Conservation (phyloP, 2,329 filamentous ascomycete genomes). For the Helicocarpus griseus region DNA sequence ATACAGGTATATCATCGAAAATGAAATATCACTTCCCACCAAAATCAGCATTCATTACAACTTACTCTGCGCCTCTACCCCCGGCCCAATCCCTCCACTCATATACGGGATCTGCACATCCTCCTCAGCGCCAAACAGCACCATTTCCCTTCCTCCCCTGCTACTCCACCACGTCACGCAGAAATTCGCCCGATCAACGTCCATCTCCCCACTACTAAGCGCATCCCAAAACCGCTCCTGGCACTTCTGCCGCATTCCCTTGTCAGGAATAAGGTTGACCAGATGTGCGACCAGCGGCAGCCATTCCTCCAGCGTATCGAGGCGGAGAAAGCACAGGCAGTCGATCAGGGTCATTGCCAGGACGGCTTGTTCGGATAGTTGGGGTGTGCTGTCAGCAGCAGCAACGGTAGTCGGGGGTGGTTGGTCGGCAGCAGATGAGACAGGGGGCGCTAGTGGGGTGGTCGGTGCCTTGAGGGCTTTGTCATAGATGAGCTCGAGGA, state of each 20-base stretch:
- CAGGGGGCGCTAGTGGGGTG: constrained; percentile 31
- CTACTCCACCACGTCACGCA: constrained; percentile 82
- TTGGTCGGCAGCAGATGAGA: constrained; percentile 10
- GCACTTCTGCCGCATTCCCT: constrained; percentile 52
- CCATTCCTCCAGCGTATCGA: constrained; percentile 69
- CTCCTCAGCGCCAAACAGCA: constrained; percentile 37
- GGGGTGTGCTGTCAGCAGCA: constrained; percentile 15
- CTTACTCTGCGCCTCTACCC: constrained; percentile 35
- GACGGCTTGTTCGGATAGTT: constrained; percentile 67
- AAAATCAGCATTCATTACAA: constrained; percentile 27
- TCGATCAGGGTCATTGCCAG: constrained; percentile 70
- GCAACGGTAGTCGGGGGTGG: constrained; percentile 23
- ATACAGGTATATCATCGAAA: too few relatives aligned
- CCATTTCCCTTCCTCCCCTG: constrained; percentile 48
- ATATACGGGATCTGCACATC: constrained; percentile 37
- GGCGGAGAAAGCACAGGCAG: constrained; percentile 62
- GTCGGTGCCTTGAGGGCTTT: constrained; percentile 50
- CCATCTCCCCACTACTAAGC: constrained; percentile 73
- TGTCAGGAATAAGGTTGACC: constrained; percentile 54
- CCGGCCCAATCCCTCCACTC: constrained; percentile 43
- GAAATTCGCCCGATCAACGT: constrained; percentile 68
- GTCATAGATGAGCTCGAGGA: constrained; percentile 68
- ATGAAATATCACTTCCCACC: neutral
- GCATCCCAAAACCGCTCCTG: constrained; percentile 70
- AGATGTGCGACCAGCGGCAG: constrained; percentile 60